These are phyloP conservation scores for Dichotomocladium elegans DNA, from an alignment of 371 early-diverging fungal species.

Conservation along the genomic window DNA sequence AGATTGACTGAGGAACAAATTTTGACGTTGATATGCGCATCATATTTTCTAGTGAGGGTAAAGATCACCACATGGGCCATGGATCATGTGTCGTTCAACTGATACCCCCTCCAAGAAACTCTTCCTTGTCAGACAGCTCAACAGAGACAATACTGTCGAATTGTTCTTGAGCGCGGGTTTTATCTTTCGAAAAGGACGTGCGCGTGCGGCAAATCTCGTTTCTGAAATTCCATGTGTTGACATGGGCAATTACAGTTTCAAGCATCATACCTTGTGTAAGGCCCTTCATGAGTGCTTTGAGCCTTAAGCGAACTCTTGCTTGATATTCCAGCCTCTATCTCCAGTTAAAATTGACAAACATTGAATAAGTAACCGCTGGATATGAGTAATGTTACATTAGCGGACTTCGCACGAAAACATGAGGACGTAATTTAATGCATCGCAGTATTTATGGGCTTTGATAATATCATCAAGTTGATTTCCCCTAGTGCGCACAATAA, in stretches of 20 bases:
- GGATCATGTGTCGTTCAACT: slow-evolving; percentile 24
- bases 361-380: too few species aligned
- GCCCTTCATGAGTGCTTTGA: too few species aligned
- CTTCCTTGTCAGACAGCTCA: slow-evolving; percentile 13
- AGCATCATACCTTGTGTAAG: too few species aligned
- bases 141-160: slow-evolving; percentile 21
- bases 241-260: slow-evolving; percentile 13
- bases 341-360: too few species aligned
- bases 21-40: slow-evolving; percentile 40
- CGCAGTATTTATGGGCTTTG: too few species aligned
- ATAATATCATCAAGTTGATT: too few species aligned
- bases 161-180: slow-evolving; percentile 13
- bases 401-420: too few species aligned
- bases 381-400: too few species aligned
- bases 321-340: too few species aligned
- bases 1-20: slow-evolving; percentile 13
- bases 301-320: too few species aligned
- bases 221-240: slow-evolving; percentile 22
- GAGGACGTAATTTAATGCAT: too few species aligned
- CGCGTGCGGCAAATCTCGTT: slow-evolving; percentile 24
- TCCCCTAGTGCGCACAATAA: too few species aligned
- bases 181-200: slow-evolving; percentile 12
- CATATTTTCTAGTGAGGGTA: slow-evolving; percentile 28
- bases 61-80: slow-evolving; percentile 25
- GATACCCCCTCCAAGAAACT: slow-evolving; percentile 22